Evolutionary conservation across 345 rosid genomes (phyloP).

Genomic region (Eucalyptus regnans): DNA sequence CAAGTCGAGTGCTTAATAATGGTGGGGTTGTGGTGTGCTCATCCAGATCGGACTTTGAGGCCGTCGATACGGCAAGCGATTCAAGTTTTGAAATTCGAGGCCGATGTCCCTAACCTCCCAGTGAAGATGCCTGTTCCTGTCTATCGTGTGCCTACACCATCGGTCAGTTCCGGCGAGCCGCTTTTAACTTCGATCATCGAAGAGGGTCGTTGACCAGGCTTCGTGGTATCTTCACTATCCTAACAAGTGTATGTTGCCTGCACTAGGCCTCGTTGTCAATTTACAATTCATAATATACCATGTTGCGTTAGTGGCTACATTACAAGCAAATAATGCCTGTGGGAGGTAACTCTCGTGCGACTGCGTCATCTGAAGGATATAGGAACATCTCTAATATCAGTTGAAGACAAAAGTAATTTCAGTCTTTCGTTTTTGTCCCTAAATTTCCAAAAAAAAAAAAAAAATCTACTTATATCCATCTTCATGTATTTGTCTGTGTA

Average conservation of each 20-base stretch:
- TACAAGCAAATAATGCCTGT: background rate
- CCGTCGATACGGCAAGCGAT: slow-evolving; percentile 46
- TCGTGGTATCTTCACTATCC: background rate
- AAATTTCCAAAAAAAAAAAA: background rate
- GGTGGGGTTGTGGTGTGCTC: slow-evolving; percentile 56
- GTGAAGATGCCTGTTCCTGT: slow-evolving; percentile 25
- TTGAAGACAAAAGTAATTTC: background rate
- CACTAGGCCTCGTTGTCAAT: background rate
- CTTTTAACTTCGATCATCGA: slow-evolving; percentile 1
- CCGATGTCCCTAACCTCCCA: slow-evolving; percentile 26
- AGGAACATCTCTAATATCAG: background rate
- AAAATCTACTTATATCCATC: background rate
- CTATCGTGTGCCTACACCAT: slow-evolving; percentile 9
- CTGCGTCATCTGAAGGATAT: background rate
- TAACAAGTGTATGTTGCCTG: background rate
- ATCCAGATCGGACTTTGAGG: slow-evolving; percentile 27
- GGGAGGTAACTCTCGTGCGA: background rate
- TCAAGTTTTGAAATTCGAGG: slow-evolving; percentile 32
- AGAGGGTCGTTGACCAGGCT: slow-evolving; percentile 13
- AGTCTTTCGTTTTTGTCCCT: background rate
- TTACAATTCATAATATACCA: background rate
- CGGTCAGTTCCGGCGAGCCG: slow-evolving; percentile 15
- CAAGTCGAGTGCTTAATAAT: slow-evolving; percentile 27
- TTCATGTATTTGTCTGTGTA: background rate
- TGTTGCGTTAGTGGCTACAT: background rate